A percentile compares a stretch with the other conserved stretches of the same genome.
These are phyloP conservation scores for Camelina hispida DNA, from an alignment of 345 rosid genomes.

Conservation along the genomic window DNA sequence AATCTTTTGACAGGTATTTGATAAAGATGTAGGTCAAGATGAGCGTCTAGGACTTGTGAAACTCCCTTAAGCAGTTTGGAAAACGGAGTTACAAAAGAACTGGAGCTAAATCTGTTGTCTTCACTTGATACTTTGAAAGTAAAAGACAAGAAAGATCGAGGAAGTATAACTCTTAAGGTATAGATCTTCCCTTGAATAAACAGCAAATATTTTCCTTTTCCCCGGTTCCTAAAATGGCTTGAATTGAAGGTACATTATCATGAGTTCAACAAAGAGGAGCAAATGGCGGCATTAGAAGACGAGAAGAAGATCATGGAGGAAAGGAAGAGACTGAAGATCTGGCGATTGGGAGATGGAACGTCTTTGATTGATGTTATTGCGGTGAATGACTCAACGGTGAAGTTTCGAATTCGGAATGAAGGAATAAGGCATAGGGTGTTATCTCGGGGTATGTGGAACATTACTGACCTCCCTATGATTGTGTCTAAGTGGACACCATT, in stretches of 20 bases:
- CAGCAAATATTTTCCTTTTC: not conserved
- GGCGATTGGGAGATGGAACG: no score
- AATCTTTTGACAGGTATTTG: constrained; percentile 68
- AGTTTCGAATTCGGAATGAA: no score
- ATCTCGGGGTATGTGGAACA: no score
- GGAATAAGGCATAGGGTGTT: no score
- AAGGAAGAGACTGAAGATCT: constrained; percentile 70
- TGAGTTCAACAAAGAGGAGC: constrained; percentile 87
- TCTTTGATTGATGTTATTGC: no score
- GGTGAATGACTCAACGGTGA: no score
- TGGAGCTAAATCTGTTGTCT: constrained; percentile 74
- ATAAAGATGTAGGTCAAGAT: constrained; percentile 94
- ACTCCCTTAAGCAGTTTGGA: constrained; percentile 67
- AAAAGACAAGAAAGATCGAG: constrained; percentile 97
- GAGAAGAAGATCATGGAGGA: constrained; percentile 90
- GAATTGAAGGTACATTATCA: constrained; percentile 64
- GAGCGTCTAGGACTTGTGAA: constrained; percentile 84
- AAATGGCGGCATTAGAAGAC: constrained; percentile 74
- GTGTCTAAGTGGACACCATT: no score
- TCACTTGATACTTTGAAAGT: constrained; percentile 90
- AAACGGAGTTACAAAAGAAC: constrained; percentile 56
- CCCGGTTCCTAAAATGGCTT: constrained; percentile 34
- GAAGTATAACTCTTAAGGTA: constrained; percentile 84
- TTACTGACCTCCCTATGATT: no score
- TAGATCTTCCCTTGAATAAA: constrained; percentile 23